A percentile compares a stretch with the other conserved stretches of the same genome.
phyloP scores from a whole-genome alignment of 2,329 filamentous ascomycete genomes.

The Colletotrichum truncatum region DNA sequence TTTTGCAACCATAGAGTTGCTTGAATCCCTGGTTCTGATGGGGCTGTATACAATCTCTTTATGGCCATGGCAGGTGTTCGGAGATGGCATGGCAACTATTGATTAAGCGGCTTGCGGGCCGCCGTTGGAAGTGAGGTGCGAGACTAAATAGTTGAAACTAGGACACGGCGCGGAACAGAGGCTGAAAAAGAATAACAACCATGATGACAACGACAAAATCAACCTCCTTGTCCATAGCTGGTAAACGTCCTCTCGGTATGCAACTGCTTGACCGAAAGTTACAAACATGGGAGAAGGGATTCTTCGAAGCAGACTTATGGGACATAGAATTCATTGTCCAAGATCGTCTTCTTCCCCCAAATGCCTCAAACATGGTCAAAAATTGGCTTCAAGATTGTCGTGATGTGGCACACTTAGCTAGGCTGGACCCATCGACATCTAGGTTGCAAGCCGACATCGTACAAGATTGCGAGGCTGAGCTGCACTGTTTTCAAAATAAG shows the following conservation, averaged over 20 bases:
- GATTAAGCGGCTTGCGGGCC: background rate
- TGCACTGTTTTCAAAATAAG: background rate
- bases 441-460: slow-evolving; percentile 36
- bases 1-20: too few species aligned
- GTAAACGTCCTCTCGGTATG: background rate
- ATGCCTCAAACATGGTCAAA: background rate
- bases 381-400: background rate
- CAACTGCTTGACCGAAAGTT: background rate
- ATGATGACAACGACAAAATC: too few species aligned
- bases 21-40: too few species aligned
- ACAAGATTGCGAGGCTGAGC: slow-evolving; percentile 38
- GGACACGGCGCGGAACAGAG: too few species aligned
- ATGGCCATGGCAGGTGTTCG: background rate
- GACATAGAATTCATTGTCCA: background rate
- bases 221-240: too few species aligned
- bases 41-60: too few species aligned
- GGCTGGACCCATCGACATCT: slow-evolving; percentile 31
- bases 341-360: background rate
- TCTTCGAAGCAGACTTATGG: background rate
- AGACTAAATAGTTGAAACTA: too few species aligned
- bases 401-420: background rate
- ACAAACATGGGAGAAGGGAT: background rate
- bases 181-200: too few species aligned
- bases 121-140: too few species aligned
- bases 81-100: background rate